Evolutionary conservation across 192 early-diverging fungal species (phyloP).

Genomic region (Rhizophagus clarus): DNA sequence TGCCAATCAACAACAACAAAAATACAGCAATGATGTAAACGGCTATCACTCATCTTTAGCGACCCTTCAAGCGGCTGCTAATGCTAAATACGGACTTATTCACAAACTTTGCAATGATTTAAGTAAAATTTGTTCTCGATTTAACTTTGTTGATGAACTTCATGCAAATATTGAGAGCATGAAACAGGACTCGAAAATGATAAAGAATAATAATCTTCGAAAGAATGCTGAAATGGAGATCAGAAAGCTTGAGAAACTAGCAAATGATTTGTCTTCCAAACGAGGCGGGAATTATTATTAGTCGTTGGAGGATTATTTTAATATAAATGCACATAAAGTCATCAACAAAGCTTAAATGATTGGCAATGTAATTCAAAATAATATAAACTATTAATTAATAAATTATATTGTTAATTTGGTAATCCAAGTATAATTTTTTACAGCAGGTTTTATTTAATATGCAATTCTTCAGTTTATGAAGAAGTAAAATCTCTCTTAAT

Average conservation of each 20-base stretch:
- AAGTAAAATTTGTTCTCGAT: slow-evolving; percentile 25
- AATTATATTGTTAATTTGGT: too few species aligned
- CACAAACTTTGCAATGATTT: slow-evolving; percentile 4
- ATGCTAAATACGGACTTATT: slow-evolving; percentile 12
- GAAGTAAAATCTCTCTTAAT: too few species aligned
- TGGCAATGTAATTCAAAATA: too few species aligned
- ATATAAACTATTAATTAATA: too few species aligned
- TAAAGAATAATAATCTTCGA: slow-evolving; percentile 9
- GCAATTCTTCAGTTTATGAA: too few species aligned
- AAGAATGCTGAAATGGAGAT: slow-evolving; percentile 11
- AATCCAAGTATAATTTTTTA: too few species aligned
- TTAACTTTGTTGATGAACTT: slow-evolving; percentile 27
- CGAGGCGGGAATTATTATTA: too few species aligned
- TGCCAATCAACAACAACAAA: slow-evolving; percentile 4
- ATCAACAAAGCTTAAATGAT: too few species aligned
- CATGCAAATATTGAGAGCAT: slow-evolving; percentile 21
- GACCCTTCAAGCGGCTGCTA: not conserved
- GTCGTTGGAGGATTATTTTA: too few species aligned
- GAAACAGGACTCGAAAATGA: not conserved
- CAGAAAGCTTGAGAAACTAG: slow-evolving; percentile 7
- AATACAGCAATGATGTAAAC: not conserved
- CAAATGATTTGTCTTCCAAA: slow-evolving; percentile 18
- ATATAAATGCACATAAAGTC: too few species aligned
- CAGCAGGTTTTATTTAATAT: too few species aligned
- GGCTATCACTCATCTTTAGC: not conserved